A percentile compares a stretch with the other conserved stretches of the same genome.
These are phyloP conservation scores for Turritis glabra DNA, from an alignment of 345 rosid genomes.

Conservation along the genomic window DNA sequence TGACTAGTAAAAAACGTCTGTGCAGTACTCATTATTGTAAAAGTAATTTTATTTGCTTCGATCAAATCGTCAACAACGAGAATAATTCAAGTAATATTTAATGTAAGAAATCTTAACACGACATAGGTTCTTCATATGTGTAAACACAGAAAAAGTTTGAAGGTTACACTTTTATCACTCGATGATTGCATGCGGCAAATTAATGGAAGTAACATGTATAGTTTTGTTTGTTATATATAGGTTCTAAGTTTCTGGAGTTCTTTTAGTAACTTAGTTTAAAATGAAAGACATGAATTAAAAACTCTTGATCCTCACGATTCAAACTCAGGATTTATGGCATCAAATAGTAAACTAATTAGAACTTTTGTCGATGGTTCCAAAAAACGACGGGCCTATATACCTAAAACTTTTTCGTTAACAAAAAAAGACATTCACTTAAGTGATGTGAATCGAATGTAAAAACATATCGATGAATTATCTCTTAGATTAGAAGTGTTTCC, in stretches of 20 bases:
- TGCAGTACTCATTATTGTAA: constrained; percentile 9
- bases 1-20: constrained; percentile 20
- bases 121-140: not conserved
- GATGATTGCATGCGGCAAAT: constrained; percentile 8
- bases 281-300: too few species aligned
- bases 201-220: not conserved
- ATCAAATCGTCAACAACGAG: constrained; percentile 21
- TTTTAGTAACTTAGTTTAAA: too few species aligned
- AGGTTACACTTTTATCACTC: not conserved
- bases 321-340: too few species aligned
- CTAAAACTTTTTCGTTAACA: too few species aligned
- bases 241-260: too few species aligned
- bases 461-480: not conserved
- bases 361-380: too few species aligned
- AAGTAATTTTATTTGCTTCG: constrained; percentile 11
- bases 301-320: too few species aligned
- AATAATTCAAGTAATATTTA: not conserved
- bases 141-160: not conserved
- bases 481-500: not conserved
- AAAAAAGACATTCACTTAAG: too few species aligned
- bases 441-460: not conserved
- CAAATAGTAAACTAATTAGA: too few species aligned
- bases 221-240: not conserved
- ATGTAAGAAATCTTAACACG: constrained; percentile 2
- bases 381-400: too few species aligned